phyloP scores from a whole-genome alignment of 768 basidiomycete genomes.

The Podaxis pistillaris region DNA sequence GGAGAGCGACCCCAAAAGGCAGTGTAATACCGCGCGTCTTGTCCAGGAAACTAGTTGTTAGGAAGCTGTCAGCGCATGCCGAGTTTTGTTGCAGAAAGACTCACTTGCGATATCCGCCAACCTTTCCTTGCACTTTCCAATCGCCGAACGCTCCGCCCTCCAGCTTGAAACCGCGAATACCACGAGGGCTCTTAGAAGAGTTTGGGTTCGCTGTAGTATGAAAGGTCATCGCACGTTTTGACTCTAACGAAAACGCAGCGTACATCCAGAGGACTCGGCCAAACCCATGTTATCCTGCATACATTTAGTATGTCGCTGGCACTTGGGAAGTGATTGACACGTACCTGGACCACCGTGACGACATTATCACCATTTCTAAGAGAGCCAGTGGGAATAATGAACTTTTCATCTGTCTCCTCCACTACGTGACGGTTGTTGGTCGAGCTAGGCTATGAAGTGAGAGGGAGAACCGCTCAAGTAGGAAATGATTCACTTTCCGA shows the following conservation, averaged over 20 bases:
- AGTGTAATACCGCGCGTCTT: conserved; percentile 46
- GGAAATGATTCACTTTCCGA: conserved; percentile 59
- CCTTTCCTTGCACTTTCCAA: conserved; percentile 77
- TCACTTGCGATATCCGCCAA: conserved; percentile 67
- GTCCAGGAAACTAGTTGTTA: conserved; percentile 62
- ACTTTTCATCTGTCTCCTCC: conserved; percentile 68
- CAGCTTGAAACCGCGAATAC: conserved; percentile 75
- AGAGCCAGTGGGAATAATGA: conserved; percentile 57
- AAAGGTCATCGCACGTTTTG: background rate
- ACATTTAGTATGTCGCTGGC: background rate
- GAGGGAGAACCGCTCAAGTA: background rate
- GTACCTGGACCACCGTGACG: conserved; percentile 72
- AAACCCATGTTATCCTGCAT: conserved; percentile 77
- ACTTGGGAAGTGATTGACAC: conserved; percentile 13
- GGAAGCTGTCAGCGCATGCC: background rate
- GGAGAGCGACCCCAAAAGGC: background rate
- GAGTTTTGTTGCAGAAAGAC: conserved; percentile 17
- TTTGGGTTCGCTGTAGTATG: conserved; percentile 38
- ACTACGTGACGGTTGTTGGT: conserved; percentile 60
- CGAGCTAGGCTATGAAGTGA: conserved; percentile 39
- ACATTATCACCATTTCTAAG: conserved; percentile 61
- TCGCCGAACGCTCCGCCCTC: conserved; percentile 54
- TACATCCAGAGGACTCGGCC: conserved; percentile 55
- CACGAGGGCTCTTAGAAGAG: conserved; percentile 70
- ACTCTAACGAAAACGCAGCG: background rate